Conservation (phyloP, 768 basidiomycete species). For the Podaxis sp. region DNA sequence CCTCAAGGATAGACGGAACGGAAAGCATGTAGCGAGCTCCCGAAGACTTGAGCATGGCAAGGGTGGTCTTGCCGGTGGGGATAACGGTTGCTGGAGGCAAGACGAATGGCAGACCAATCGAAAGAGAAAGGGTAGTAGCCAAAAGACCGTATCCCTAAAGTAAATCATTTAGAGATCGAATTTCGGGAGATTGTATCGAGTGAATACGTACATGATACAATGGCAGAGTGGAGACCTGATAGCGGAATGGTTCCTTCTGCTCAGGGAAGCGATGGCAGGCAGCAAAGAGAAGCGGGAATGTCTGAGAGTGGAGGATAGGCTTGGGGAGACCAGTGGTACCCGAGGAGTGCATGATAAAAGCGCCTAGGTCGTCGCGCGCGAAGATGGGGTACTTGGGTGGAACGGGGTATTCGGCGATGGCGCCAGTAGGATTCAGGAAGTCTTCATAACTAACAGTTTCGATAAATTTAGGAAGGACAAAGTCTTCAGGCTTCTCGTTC, state of each 20-base stretch:
- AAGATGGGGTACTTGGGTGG: slow-evolving; percentile 26
- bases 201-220: slow-evolving; percentile 34
- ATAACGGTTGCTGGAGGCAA: slow-evolving; percentile 32
- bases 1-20: slow-evolving; percentile 40
- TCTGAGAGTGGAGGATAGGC: slow-evolving; percentile 36
- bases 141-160: slow-evolving; percentile 35
- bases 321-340: slow-evolving; percentile 53
- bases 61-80: slow-evolving; percentile 29
- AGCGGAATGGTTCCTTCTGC: slow-evolving; percentile 25
- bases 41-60: slow-evolving; percentile 22
- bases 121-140: slow-evolving; percentile 32
- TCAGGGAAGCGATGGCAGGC: slow-evolving; percentile 32
- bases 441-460: slow-evolving; percentile 27
- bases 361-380: slow-evolving; percentile 30
- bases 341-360: slow-evolving; percentile 47
- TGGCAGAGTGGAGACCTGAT: slow-evolving; percentile 36
- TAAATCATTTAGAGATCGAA: not conserved
- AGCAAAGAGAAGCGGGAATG: slow-evolving; percentile 31
- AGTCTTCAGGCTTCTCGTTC: not conserved
- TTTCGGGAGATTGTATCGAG: not conserved
- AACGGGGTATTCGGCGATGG: slow-evolving; percentile 17
- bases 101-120: slow-evolving; percentile 37
- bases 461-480: slow-evolving; percentile 20
- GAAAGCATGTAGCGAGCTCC: slow-evolving; percentile 33
- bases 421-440: slow-evolving; percentile 22